Percentiles rank a stretch among this genome's conserved stretches.
These are phyloP conservation scores for Globisporangium emineosum DNA, from an alignment of 352 stramenopile genomes.

Conservation along the genomic window DNA sequence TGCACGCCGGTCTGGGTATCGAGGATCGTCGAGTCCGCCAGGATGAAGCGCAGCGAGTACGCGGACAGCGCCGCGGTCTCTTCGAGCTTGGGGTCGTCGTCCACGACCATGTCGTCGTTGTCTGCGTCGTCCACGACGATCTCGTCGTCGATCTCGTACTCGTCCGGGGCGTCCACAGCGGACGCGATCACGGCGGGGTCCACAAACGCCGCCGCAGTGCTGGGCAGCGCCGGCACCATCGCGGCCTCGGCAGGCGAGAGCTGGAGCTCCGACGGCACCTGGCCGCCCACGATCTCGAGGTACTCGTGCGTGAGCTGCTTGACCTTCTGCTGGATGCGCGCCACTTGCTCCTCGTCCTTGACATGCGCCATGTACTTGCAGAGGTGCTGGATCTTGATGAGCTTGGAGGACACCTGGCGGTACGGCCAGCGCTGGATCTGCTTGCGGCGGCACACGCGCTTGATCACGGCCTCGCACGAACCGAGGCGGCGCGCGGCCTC, in stretches of 20 bases:
- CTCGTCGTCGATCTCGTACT: slow-evolving; percentile 42
- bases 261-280: slow-evolving; percentile 72
- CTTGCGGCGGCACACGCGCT: slow-evolving; percentile 76
- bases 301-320: slow-evolving; percentile 81
- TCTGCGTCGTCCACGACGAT: slow-evolving; percentile 40
- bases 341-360: slow-evolving; percentile 59
- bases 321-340: slow-evolving; percentile 76
- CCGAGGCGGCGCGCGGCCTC: slow-evolving; percentile 70
- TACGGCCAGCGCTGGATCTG: slow-evolving; percentile 84
- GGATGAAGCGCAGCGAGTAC: slow-evolving; percentile 81
- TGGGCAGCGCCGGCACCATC: slow-evolving; percentile 43
- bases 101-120: slow-evolving; percentile 13
- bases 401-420: slow-evolving; percentile 80
- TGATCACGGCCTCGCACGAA: slow-evolving; percentile 80
- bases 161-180: slow-evolving; percentile 40
- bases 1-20: slow-evolving; percentile 58
- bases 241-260: slow-evolving; percentile 51
- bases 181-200: slow-evolving; percentile 54
- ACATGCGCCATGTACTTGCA: slow-evolving; percentile 85
- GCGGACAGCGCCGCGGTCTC: slow-evolving; percentile 44
- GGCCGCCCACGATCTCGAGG: slow-evolving; percentile 66
- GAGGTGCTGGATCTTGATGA: slow-evolving; percentile 85
- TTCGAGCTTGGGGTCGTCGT: slow-evolving; percentile 5
- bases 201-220: slow-evolving; percentile 37
- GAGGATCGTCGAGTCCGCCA: slow-evolving; percentile 71